Conservation (phyloP, 768 basidiomycete species). For the Stropharia rugosoannulata region DNA sequence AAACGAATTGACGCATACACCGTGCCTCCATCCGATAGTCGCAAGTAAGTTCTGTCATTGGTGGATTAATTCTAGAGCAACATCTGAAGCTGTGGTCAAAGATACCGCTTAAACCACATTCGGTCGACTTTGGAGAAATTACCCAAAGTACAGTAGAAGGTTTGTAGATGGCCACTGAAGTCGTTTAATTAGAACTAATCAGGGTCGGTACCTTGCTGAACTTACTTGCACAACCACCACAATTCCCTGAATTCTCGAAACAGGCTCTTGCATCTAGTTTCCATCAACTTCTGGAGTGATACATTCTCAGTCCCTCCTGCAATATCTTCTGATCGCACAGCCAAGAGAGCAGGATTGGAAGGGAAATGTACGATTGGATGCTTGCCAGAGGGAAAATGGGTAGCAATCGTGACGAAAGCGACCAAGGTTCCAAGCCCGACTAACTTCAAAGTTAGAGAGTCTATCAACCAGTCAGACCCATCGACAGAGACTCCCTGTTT, state of each 20-base stretch:
- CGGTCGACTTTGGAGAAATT: constrained; percentile 58
- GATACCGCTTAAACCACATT: constrained; percentile 55
- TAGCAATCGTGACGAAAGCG: constrained; percentile 29
- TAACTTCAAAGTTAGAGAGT: constrained; percentile 18
- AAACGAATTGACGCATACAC: constrained; percentile 39
- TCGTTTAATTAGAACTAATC: not conserved
- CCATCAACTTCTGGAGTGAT: constrained; percentile 38
- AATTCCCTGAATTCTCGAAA: constrained; percentile 41
- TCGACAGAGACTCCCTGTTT: not conserved
- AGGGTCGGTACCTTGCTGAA: constrained; percentile 1
- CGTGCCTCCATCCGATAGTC: constrained; percentile 61
- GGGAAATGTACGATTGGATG: constrained; percentile 38
- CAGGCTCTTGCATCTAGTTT: constrained; percentile 41
- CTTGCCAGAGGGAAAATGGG: constrained; percentile 18
- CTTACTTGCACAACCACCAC: constrained; percentile 52
- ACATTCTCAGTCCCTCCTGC: constrained; percentile 28
- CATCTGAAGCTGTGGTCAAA: not conserved
- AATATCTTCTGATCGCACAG: constrained; percentile 30
- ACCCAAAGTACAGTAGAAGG: constrained; percentile 56
- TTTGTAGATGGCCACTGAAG: constrained; percentile 62
- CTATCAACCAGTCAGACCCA: constrained; percentile 11
- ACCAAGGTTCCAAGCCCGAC: constrained; percentile 34
- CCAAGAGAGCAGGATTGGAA: constrained; percentile 34
- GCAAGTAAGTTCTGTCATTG: constrained; percentile 24
- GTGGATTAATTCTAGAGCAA: not conserved